Base-by-base conservation (phyloP, 2,329 filamentous ascomycete species). In the Colletotrichum magnum region DNA sequence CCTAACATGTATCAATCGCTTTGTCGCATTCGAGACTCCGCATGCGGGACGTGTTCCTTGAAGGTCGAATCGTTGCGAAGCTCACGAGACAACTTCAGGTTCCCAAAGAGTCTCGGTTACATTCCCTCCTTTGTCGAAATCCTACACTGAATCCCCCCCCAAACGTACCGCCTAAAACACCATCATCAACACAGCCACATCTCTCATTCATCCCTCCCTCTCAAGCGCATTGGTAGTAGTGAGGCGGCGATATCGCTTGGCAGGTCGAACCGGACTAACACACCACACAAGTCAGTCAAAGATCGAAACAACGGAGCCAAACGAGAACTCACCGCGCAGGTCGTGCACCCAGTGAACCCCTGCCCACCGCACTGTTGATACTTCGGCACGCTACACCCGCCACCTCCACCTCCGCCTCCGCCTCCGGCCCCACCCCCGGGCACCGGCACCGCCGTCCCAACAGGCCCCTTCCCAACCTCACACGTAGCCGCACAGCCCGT, bases 311-410 rank as follows among this genome's bases (percentile, higher is more conserved):
- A 39, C 7, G 28, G 7, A 32, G 2, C 28, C 6, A 32, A 7
- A 6, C 28, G 12, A 43, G 10, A 12, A 53, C 79, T 78, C 72
- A 80, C 79, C 45, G 75, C 80, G 54, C 82, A 84, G 10, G 70
- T 75, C 1, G 81, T 82, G 76, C 82, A 84, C 1, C 82, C 82
- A 0, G 78, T 80, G 57, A 80, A 84, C 0, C 79, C 81, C 15
- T 75, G 75, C 0, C 82, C 82, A 24, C 82, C 81, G 54, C 82
- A 83, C 67, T 84, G 82, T 59, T 77, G 75, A 43, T 76, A 83
- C 60, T 73, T 76, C 0, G 70, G 71, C 47, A 81, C 80, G 3
- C 76, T 69, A 68, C 82, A 84, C 45, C 58, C 32, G 9, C 32
- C 5, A 74, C 75, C 0, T 73, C 74, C 12, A 43, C 58, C 16